Evolutionary conservation across 2,329 filamentous ascomycete species (phyloP).

Genomic region (Xylaria sp.): DNA sequence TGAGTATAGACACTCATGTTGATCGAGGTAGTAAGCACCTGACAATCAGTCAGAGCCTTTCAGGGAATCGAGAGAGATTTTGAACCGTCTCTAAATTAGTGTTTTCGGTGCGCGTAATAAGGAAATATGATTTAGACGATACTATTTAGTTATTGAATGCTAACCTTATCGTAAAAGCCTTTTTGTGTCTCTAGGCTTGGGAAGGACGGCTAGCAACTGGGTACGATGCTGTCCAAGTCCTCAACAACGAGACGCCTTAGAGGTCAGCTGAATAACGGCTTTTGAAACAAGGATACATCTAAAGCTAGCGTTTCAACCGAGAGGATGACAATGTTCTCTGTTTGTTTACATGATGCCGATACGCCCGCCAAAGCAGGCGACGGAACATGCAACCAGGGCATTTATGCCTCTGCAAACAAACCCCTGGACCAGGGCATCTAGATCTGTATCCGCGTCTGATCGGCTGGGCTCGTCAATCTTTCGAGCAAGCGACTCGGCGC

Average conservation of each 20-base stretch:
- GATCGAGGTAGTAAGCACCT: conserved; percentile 1
- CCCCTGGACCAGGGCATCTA: too few species aligned
- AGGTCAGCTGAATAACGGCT: not conserved
- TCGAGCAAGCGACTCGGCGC: not conserved
- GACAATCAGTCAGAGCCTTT: not conserved
- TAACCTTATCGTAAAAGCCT: too few species aligned
- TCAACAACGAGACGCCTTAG: not conserved
- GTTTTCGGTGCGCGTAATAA: not conserved
- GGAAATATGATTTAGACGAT: not conserved
- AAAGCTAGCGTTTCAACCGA: too few species aligned
- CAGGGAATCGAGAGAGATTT: conserved; percentile 2
- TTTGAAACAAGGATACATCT: not conserved
- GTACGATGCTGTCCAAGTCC: not conserved
- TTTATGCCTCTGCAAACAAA: not conserved
- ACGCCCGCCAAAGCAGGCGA: not conserved
- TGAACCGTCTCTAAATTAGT: not conserved
- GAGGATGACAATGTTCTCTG: not conserved
- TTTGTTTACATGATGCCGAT: not conserved
- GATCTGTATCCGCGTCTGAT: too few species aligned
- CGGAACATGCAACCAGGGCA: not conserved
- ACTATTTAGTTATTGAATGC: too few species aligned
- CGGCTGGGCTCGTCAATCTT: not conserved
- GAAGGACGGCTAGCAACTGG: not conserved
- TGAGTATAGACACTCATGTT: too few species aligned
- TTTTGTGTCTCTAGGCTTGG: not conserved